phyloP scores from a whole-genome alignment of 352 stramenopile species.

The Phytophthora macrochlamydospora region DNA sequence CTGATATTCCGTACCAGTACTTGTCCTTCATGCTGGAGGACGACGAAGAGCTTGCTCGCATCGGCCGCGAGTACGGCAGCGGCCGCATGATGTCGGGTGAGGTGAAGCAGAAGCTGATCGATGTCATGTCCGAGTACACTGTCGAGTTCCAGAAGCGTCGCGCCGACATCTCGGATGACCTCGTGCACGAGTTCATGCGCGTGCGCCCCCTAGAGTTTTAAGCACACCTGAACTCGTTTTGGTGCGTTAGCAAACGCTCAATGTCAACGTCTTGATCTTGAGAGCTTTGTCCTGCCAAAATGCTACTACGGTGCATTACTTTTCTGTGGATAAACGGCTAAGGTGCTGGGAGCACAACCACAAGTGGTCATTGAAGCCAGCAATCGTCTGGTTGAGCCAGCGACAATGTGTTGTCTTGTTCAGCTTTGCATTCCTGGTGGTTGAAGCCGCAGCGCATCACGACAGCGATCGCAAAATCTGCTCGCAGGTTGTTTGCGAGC shows the following conservation, averaged over 20 bases:
- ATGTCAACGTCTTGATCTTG: background rate
- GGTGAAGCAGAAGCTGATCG: constrained; percentile 98
- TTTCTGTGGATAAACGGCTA: too few relatives aligned
- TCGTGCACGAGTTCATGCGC: constrained; percentile 97
- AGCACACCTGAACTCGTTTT: constrained; percentile 13
- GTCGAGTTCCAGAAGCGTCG: constrained; percentile 94
- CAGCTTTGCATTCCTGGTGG: constrained; percentile 6
- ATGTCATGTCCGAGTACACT: constrained; percentile 93
- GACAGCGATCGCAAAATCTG: constrained; percentile 7
- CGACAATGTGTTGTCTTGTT: constrained; percentile 6
- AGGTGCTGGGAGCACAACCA: constrained; percentile 5
- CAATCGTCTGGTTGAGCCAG: background rate
- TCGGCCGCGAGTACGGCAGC: constrained; percentile 95
- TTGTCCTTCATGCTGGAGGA: constrained; percentile 99
- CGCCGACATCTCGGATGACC: constrained; percentile 93
- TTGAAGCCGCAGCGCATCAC: constrained; percentile 2
- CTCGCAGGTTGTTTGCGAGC: constrained; percentile 3
- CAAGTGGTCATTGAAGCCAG: constrained; percentile 11
- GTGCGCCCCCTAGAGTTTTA: constrained; percentile 93
- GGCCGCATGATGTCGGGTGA: constrained; percentile 97
- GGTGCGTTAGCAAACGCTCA: background rate
- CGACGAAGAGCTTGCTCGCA: constrained; percentile 95
- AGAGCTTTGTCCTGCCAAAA: background rate
- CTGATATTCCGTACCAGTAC: constrained; percentile 99
- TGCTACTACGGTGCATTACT: background rate